Percentiles rank a stretch among this genome's conserved stretches.
Evolutionary conservation across 2,329 filamentous ascomycete genomes (phyloP).

Genomic region (Colletotrichum karsti): DNA sequence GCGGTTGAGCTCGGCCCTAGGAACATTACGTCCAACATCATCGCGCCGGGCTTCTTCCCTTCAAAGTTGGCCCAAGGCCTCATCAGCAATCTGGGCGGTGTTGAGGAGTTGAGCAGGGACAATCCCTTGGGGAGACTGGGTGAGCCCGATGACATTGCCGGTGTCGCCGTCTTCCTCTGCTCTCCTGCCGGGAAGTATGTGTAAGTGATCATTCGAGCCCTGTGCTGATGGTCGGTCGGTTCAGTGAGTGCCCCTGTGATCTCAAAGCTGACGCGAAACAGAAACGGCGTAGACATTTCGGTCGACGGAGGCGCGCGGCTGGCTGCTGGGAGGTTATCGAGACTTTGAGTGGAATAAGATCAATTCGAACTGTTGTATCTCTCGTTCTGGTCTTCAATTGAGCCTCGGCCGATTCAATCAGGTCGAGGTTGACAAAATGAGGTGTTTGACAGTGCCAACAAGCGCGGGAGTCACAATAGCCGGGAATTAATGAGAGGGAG

Average conservation of each 20-base stretch:
- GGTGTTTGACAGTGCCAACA: too few relatives aligned
- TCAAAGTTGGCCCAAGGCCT: slow-evolving; percentile 73
- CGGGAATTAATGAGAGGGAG: too few relatives aligned
- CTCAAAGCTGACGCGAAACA: slow-evolving; percentile 20
- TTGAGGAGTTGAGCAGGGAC: slow-evolving; percentile 54
- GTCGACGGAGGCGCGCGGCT: slow-evolving; percentile 44
- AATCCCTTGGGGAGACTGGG: slow-evolving; percentile 65
- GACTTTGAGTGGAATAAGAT: slow-evolving; percentile 28
- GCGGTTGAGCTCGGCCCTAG: slow-evolving; percentile 74
- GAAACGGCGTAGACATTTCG: slow-evolving; percentile 46
- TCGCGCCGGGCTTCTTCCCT: slow-evolving; percentile 75
- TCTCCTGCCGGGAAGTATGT: slow-evolving; percentile 62
- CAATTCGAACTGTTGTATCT: too few relatives aligned
- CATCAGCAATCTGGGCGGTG: slow-evolving; percentile 69
- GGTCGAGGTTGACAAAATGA: too few relatives aligned
- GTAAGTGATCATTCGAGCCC: slow-evolving; percentile 34
- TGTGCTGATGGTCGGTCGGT: background rate
- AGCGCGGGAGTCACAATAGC: too few relatives aligned
- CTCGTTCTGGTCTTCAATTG: background rate
- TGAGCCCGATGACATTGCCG: slow-evolving; percentile 67
- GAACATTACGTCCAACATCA: slow-evolving; percentile 71
- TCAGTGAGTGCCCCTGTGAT: background rate
- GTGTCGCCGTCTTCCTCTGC: slow-evolving; percentile 65
- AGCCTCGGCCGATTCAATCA: too few relatives aligned
- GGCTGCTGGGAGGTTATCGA: slow-evolving; percentile 37